Percentiles rank a stretch among this genome's conserved stretches.
These are phyloP conservation scores for Cryphonectria naterciae DNA, from an alignment of 2,329 filamentous ascomycete species.

Conservation along the genomic window DNA sequence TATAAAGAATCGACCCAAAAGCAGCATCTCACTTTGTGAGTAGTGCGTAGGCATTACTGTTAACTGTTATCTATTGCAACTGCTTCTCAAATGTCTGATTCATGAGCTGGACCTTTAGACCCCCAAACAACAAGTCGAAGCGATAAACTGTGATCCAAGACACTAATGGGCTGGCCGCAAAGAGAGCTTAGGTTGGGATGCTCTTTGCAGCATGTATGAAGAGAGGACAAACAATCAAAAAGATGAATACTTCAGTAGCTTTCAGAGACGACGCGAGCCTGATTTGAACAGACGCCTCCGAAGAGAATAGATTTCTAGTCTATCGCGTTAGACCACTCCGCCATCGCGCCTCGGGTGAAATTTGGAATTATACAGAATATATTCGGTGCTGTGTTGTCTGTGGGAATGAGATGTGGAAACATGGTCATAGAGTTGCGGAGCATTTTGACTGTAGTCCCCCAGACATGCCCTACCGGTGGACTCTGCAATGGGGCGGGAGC, in stretches of 20 bases:
- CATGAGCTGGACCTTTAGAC: no score
- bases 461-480: not conserved
- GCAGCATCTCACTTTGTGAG: no score
- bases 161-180: no score
- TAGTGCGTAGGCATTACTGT: no score
- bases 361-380: not conserved
- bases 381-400: not conserved
- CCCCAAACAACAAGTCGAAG: no score
- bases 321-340: conserved; percentile 19
- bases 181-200: no score
- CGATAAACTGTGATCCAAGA: no score
- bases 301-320: conserved; percentile 21
- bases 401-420: not conserved
- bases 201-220: no score
- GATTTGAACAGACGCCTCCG: conserved; percentile 18
- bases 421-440: not conserved
- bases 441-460: no score
- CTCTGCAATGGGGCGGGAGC: not conserved
- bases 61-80: no score
- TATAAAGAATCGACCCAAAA: no score
- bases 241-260: not conserved
- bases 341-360: not conserved
- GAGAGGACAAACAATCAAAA: not conserved
- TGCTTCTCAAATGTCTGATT: no score
- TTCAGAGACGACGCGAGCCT: conserved; percentile 1